A percentile compares a stretch with the other conserved stretches of the same genome.
phyloP scores from a whole-genome alignment of 2,329 filamentous ascomycete species.

The Cercospora zeina region DNA sequence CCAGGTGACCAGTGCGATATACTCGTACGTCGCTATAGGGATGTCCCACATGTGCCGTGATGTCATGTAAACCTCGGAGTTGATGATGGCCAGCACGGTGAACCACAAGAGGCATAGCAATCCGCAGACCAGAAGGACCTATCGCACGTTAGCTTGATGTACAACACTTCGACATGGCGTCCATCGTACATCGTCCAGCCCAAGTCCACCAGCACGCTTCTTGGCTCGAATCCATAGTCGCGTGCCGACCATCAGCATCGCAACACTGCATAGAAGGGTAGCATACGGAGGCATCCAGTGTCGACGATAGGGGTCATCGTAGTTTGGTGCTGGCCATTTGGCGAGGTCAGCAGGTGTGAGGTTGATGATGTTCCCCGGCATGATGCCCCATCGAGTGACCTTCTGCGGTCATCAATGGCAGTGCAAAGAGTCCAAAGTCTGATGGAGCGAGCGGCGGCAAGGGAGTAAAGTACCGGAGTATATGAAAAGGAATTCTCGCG shows the following conservation, averaged over 20 bases:
- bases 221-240: constrained; percentile 37
- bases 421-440: background rate
- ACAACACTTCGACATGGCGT: background rate
- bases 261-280: constrained; percentile 31
- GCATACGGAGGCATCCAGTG: constrained; percentile 40
- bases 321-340: constrained; percentile 39
- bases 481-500: background rate
- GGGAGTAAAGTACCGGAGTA: background rate
- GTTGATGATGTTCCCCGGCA: constrained; percentile 37
- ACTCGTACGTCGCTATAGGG: constrained; percentile 20
- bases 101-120: constrained; percentile 33
- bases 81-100: constrained; percentile 29
- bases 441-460: background rate
- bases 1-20: constrained; percentile 38
- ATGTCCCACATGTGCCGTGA: constrained; percentile 44
- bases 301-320: constrained; percentile 35
- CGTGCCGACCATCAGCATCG: constrained; percentile 33
- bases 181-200: constrained; percentile 39
- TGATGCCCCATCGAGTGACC: constrained; percentile 21
- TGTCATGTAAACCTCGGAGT: constrained; percentile 35
- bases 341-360: constrained; percentile 34
- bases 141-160: constrained; percentile 6
- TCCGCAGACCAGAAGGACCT: constrained; percentile 30
- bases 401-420: constrained; percentile 1
- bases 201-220: constrained; percentile 35